These are phyloP conservation scores for Iris pallida DNA, from an alignment of 116 monocot species.

Conservation along the genomic window DNA sequence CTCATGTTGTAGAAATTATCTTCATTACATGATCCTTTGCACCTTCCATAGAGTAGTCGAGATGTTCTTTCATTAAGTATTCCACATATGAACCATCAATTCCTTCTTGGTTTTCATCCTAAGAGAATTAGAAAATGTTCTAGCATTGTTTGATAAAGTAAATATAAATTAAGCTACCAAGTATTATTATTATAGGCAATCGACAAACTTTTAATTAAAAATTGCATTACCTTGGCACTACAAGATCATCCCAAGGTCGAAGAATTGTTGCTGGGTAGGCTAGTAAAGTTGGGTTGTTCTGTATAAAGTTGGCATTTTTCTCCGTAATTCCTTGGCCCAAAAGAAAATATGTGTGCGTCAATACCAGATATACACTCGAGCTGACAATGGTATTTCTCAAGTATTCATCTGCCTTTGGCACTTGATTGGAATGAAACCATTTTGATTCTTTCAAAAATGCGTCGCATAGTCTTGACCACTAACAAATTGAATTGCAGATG, in stretches of 20 bases:
- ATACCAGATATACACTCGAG: slow-evolving; percentile 19
- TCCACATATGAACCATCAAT: slow-evolving; percentile 48
- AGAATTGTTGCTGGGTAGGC: slow-evolving; percentile 36
- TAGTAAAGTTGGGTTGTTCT: slow-evolving; percentile 12
- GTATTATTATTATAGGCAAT: too few relatives aligned
- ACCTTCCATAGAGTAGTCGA: neutral
- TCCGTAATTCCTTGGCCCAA: slow-evolving; percentile 23
- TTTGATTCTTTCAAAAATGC: slow-evolving; percentile 35
- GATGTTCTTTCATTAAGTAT: slow-evolving; percentile 37
- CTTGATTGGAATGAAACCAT: slow-evolving; percentile 28
- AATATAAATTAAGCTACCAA: neutral
- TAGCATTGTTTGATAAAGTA: neutral
- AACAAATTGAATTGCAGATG: neutral
- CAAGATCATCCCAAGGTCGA: slow-evolving; percentile 54
- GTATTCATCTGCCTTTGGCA: slow-evolving; percentile 27
- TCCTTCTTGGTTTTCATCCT: slow-evolving; percentile 52
- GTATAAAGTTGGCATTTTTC: slow-evolving; percentile 14
- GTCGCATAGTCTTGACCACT: slow-evolving; percentile 35
- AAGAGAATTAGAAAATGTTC: neutral
- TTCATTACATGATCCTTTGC: slow-evolving; percentile 24
- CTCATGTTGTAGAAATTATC: slow-evolving; percentile 30
- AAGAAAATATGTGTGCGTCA: slow-evolving; percentile 21
- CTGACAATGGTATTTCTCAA: slow-evolving; percentile 33
- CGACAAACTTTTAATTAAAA: neutral
- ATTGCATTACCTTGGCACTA: slow-evolving; percentile 38